Evolutionary conservation across 2,329 filamentous ascomycete genomes (phyloP), one percentile per base, ranked within the genome.

Genomic region (Botrytis byssoidea): DNA sequence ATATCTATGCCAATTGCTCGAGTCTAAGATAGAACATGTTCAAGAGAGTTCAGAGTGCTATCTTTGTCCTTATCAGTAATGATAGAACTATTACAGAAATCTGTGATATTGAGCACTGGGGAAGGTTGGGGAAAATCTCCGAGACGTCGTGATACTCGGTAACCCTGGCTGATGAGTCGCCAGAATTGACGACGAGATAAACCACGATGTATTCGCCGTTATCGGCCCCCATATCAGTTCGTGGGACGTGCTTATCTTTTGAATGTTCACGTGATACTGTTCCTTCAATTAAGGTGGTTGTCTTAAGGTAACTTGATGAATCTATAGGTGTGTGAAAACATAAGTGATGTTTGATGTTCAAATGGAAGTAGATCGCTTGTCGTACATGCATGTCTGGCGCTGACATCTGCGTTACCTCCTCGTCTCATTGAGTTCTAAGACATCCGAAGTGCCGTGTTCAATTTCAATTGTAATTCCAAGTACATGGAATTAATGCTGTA

Each of bases 151-250:
- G 29, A 66, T 51, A 51, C 29, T 66, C 64, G 64, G 44, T 14
- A 66, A n/a, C 29, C 35, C 46, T 7, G 8, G 44, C 29, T 16
- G 4, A 14, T 66, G 44, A 51, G 51, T 66, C 22, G 64, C 32
- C 20, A 66, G 64, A 66, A 66, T 66, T 51, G 44, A 55, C 64
- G 44, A 67, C 22, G 64, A 67, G 64, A 37, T 37, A 37, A 46
- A 37, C 22, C 44, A 40, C 12, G 12, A 32, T 16, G 32, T 35
- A 6, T 32, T 35, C 48, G 64, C 64, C 44, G 32, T 51, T 67
- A 51, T 66, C 64, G 44, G 44, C 44, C 29, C 29, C 44, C 44
- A 48, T 42, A 44, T 32, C 44, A n/a, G 22, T 48, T 37, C 20
- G 3, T 37, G 18, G 18, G 44, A 46, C 44, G 20, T 48, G 32